These are phyloP conservation scores for Fusarium coffeatum DNA, from an alignment of 2,329 filamentous ascomycete genomes.

Conservation along the genomic window DNA sequence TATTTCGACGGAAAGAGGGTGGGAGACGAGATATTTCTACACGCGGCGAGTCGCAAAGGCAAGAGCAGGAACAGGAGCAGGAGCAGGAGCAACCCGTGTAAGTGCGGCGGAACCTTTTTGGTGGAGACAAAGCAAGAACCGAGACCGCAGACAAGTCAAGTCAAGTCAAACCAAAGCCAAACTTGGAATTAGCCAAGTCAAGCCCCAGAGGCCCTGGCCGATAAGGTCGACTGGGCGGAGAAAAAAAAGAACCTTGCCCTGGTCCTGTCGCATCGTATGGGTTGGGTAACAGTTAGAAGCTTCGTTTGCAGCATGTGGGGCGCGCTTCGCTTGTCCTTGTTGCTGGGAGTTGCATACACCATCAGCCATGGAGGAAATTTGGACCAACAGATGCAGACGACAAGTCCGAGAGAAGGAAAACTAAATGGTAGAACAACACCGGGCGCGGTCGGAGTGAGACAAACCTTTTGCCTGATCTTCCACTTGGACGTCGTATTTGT, in stretches of 20 bases:
- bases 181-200: slow-evolving; percentile 22
- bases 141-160: slow-evolving; percentile 7
- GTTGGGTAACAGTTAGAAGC: slow-evolving; percentile 22
- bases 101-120: slow-evolving; percentile 36
- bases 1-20: slow-evolving; percentile 27
- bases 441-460: slow-evolving; percentile 36
- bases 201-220: slow-evolving; percentile 15
- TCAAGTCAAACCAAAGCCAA: slow-evolving; percentile 7
- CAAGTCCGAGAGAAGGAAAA: slow-evolving; percentile 32
- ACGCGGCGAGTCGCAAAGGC: background rate
- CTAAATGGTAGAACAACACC: slow-evolving; percentile 19
- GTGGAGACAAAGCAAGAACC: slow-evolving; percentile 33
- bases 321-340: slow-evolving; percentile 17
- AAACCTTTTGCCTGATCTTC: slow-evolving; percentile 16
- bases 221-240: slow-evolving; percentile 40
- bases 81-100: slow-evolving; percentile 30
- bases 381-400: slow-evolving; percentile 31
- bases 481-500: background rate
- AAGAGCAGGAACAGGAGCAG: background rate
- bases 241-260: slow-evolving; percentile 6
- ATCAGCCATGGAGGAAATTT: slow-evolving; percentile 24
- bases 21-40: slow-evolving; percentile 47
- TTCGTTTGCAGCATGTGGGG: slow-evolving; percentile 47
- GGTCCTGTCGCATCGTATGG: background rate
- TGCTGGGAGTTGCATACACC: slow-evolving; percentile 38